Base-by-base conservation (phyloP, 1,284 basidiomycete species). In the Sphaerobolus stellatus region DNA sequence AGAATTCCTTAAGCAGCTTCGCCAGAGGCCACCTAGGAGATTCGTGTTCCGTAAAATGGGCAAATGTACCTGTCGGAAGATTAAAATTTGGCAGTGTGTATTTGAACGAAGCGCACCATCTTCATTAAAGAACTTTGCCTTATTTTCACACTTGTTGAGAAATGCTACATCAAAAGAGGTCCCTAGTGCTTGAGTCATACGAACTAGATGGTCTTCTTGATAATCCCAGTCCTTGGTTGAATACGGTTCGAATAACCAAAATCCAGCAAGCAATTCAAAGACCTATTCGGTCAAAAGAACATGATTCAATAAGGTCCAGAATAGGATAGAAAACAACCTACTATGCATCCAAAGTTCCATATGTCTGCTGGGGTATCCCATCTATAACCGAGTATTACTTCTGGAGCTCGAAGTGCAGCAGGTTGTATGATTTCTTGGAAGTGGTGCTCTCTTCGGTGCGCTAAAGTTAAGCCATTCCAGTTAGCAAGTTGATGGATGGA, bases 281-380 rank as follows among this genome's bases (percentile, higher is more conserved):
- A 48, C 30, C 46, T 48, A 29, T 13, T n/a, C 24, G 4, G 41
- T 24, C 16, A 44, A 13, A 7, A 27, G 30, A 48, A 28, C 9
- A 4, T 11, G 30, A 29, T 4, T 9, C 16, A 11, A 5, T 3
- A 48, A 31, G 25, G 11, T 13, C 25, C 9, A 22, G 27, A 13
- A 5, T 14, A 29, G 9, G 20, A 33, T 4, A 33, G 30, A 52
- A 16, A 30, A 45, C 2, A 18, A 47, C 46, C 36, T 55, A 70
- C 70, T 50, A 73, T 52, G 58, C 68, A 72, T 29, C 71, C 72
- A 22, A 74, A 58, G 50, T 64, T 69, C 72, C 71, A 74, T 24
- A 74, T 71, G 60, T 74, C 72, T 16, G 62, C 66, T 1, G 55
- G 57, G 24, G 66, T 57, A 31, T 56, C 62, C 70, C 70, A 73